Conservation (phyloP, 2,329 filamentous ascomycete species). For the Cercospora beticola region DNA sequence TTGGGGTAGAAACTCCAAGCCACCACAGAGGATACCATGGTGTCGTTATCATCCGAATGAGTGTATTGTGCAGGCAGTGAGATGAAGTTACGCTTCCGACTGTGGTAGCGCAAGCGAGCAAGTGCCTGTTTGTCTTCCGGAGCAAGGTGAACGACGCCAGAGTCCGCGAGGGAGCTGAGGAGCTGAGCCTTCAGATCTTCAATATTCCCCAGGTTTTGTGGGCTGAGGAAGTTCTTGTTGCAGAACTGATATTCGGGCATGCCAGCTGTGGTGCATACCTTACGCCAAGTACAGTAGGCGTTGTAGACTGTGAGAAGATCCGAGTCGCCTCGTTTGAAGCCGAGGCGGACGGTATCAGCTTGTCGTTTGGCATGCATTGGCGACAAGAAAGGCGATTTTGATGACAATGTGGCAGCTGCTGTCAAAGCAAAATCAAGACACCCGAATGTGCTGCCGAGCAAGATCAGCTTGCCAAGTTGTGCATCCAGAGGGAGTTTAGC, state of each 20-base stretch:
- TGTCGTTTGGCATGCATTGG: conserved; percentile 81
- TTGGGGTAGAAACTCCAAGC: conserved; percentile 97
- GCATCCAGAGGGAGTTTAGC: conserved; percentile 89
- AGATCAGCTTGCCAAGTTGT: conserved; percentile 88
- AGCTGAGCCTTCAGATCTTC: conserved; percentile 95
- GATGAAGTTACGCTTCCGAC: conserved; percentile 71
- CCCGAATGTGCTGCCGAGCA: conserved; percentile 81
- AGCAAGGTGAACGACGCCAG: conserved; percentile 75
- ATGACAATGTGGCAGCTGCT: conserved; percentile 87
- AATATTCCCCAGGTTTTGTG: conserved; percentile 86
- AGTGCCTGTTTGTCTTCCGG: conserved; percentile 69
- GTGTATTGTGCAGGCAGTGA: conserved; percentile 75
- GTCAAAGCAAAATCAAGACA: conserved; percentile 91
- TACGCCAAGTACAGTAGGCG: conserved; percentile 86
- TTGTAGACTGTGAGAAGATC: conserved; percentile 93
- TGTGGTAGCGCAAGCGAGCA: conserved; percentile 66
- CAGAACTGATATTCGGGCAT: conserved; percentile 86
- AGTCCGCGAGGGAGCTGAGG: conserved; percentile 78
- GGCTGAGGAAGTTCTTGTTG: conserved; percentile 86
- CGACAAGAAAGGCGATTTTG: conserved; percentile 88
- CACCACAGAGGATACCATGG: conserved; percentile 76
- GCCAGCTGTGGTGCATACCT: conserved; percentile 68
- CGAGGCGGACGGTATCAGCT: conserved; percentile 73
- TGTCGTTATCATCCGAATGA: conserved; percentile 74
- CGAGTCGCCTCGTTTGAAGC: conserved; percentile 82